A percentile compares a stretch with the other conserved stretches of the same genome.
phyloP scores from a whole-genome alignment of 2,329 filamentous ascomycete genomes.

The Stagonosporopsis chrysanthemi region DNA sequence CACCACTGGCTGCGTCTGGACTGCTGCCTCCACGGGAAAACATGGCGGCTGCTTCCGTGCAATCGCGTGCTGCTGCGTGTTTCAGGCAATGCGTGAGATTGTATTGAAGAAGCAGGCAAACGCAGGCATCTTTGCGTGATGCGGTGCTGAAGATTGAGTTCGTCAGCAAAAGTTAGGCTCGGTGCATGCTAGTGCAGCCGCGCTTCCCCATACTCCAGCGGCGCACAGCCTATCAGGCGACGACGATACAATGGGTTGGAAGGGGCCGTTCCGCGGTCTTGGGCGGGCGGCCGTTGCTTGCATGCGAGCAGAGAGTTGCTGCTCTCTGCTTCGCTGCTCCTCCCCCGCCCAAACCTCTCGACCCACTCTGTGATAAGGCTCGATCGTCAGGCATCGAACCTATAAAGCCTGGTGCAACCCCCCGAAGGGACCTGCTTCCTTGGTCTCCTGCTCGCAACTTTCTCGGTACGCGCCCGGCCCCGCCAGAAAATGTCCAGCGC shows the following conservation, averaged over 20 bases:
- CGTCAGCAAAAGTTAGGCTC: constrained; percentile 4
- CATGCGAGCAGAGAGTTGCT: constrained; percentile 27
- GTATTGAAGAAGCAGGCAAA: constrained; percentile 9
- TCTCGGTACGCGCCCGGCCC: constrained; percentile 43
- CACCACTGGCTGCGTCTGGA: constrained; percentile 28
- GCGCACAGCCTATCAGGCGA: constrained; percentile 8
- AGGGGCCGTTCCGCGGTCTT: constrained; percentile 12
- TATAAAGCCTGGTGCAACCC: constrained; percentile 28
- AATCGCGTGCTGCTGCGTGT: constrained; percentile 17
- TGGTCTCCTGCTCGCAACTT: constrained; percentile 29
- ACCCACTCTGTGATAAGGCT: constrained; percentile 24
- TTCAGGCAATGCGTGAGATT: constrained; percentile 19
- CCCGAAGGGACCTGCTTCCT: constrained; percentile 23
- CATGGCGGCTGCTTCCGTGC: not conserved
- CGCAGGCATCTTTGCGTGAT: not conserved
- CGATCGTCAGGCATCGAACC: constrained; percentile 18
- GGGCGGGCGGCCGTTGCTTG: constrained; percentile 5
- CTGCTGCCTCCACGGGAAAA: constrained; percentile 9
- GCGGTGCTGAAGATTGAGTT: constrained; percentile 5
- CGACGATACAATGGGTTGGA: constrained; percentile 16
- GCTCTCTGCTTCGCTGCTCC: constrained; percentile 20
- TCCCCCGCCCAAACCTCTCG: constrained; percentile 23
- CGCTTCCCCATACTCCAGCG: constrained; percentile 14
- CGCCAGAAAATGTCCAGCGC: constrained; percentile 22
- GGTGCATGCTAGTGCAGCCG: constrained; percentile 14